Evolutionary conservation across 1,139 yeast species (phyloP).

Genomic region (Blastobotrys petasosporus): DNA sequence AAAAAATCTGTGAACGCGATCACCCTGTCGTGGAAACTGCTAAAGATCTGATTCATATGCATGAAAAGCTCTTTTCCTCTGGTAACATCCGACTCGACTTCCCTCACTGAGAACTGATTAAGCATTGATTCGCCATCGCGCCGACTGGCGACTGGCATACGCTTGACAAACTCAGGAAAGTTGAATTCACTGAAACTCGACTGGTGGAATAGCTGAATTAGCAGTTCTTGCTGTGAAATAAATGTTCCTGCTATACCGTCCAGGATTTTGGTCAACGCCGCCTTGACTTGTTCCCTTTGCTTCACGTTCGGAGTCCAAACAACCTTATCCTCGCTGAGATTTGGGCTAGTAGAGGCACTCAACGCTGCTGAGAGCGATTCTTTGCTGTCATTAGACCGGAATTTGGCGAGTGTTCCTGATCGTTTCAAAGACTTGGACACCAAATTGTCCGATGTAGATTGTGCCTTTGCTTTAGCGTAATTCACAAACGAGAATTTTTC

Average conservation of each 20-base stretch:
- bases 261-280: constrained; percentile 23
- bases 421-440: constrained; percentile 27
- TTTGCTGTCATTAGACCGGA: constrained; percentile 13
- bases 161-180: constrained; percentile 46
- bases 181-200: constrained; percentile 44
- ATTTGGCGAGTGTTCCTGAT: constrained; percentile 30
- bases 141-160: constrained; percentile 34
- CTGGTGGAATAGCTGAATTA: constrained; percentile 61
- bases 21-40: constrained; percentile 44
- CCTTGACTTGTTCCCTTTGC: constrained; percentile 17
- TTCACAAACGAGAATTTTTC: constrained; percentile 22
- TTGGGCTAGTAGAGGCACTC: not conserved
- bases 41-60: constrained; percentile 52
- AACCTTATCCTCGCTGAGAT: constrained; percentile 9
- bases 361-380: constrained; percentile 4
- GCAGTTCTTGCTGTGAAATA: constrained; percentile 58
- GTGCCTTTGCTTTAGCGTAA: not conserved
- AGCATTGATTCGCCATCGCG: constrained; percentile 30
- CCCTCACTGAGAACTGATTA: constrained; percentile 27
- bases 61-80: constrained; percentile 50
- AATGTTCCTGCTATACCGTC: constrained; percentile 39
- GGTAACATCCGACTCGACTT: constrained; percentile 47
- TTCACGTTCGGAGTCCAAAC: constrained; percentile 23
- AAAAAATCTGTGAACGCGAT: constrained; percentile 34
- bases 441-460: constrained; percentile 4